Evolutionary conservation across 345 rosid species (phyloP), one percentile per base, ranked within the genome.

Genomic region (Eucalyptus camaldulensis): DNA sequence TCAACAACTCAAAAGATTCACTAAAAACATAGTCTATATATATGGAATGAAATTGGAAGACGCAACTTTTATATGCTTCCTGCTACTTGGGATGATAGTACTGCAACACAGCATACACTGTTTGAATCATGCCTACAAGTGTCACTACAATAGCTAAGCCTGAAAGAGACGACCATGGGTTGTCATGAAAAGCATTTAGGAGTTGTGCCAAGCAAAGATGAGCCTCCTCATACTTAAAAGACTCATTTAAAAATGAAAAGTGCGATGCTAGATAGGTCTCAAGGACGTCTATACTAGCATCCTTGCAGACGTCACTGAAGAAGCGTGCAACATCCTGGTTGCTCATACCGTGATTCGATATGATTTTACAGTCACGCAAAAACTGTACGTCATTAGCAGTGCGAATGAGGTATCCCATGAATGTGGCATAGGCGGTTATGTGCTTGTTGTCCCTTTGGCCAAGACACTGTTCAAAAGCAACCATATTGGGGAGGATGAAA

Each of bases 231-330:
- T 10, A 24, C 29, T 10, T 24, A 0, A 5, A 5, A 24, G 27
- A 9, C 65, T 58, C 0, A 0, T 58, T 1, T 24, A 58, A 24
- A 58, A 2, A 0, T 24, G 6, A 2, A 58, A 58, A 58, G 1
- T 58, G 65, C 0, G 65, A 58, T 0, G 6, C 12, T 58, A 24
- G 65, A 58, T 58, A 56, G 62, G 6, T 56, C 3, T 2, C 1
- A 0, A 0, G 0, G 0, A 0, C 0, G 7, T 15, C 0, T 6
- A 1, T 40, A 5, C 5, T 40, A 5, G 4, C 0, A 0, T 25
- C 31, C 1, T 60, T 60, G 8, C 31, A 11, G 0, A 60, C 0
- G 7, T 60, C 67, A 60, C 16, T 2, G 8, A 60, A 60, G 67
- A 60, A 60, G 67, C 4, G 0, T 27, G 31, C 0, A 0, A 12